Conservation (phyloP, 2,329 filamentous ascomycete species). For the Xylariomycetidae sp. region DNA sequence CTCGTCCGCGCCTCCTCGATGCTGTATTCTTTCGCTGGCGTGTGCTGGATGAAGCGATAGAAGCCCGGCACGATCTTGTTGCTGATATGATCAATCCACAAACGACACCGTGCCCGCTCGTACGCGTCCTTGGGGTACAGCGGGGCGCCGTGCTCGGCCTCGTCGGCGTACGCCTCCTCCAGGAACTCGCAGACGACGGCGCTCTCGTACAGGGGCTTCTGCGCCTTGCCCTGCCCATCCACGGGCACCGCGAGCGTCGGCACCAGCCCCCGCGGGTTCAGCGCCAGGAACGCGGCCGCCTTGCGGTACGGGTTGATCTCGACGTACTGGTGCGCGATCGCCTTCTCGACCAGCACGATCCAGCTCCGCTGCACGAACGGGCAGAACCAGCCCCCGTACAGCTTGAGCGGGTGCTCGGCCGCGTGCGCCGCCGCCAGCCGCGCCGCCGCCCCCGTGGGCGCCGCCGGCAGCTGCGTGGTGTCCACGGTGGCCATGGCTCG, state of each 20-base stretch:
- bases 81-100: constrained; percentile 71
- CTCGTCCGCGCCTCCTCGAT: constrained; percentile 50
- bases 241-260: constrained; percentile 57
- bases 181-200: constrained; percentile 69
- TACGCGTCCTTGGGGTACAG: constrained; percentile 59
- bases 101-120: constrained; percentile 55
- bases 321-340: constrained; percentile 67
- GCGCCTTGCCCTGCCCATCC: constrained; percentile 19
- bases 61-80: constrained; percentile 62
- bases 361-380: constrained; percentile 65
- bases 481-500: constrained; percentile 37
- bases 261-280: constrained; percentile 72
- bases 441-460: constrained; percentile 44
- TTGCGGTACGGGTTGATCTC: constrained; percentile 78
- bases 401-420: constrained; percentile 48
- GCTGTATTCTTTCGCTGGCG: constrained; percentile 39
- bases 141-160: constrained; percentile 32
- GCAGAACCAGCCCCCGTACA: constrained; percentile 74
- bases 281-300: constrained; percentile 55
- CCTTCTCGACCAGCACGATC: constrained; percentile 68
- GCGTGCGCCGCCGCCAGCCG: constrained; percentile 39
- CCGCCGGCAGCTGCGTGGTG: constrained; percentile 39
- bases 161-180: constrained; percentile 58
- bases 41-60: constrained; percentile 57
- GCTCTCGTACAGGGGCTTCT: constrained; percentile 65